Conservation (phyloP, 163 green algal species). For the Coccomyxa subellipsoidea region DNA sequence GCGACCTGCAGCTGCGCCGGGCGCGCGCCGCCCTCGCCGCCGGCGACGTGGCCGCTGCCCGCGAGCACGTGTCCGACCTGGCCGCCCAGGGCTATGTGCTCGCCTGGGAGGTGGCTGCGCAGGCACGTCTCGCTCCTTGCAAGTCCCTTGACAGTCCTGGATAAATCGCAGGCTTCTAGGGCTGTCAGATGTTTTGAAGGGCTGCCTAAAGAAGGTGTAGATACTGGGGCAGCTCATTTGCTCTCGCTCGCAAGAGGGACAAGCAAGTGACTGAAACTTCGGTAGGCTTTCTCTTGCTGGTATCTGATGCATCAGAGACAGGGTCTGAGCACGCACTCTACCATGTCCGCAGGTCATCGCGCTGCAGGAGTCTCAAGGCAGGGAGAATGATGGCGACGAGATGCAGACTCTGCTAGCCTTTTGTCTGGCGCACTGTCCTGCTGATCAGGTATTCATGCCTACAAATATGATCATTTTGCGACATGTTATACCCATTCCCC, state of each 20-base stretch:
- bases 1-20: neutral
- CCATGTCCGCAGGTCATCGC: neutral
- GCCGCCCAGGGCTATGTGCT: neutral
- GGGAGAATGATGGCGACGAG: neutral
- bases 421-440: conserved; percentile 8
- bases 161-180: too few species aligned
- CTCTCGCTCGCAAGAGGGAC: too few species aligned
- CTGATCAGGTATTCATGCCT: neutral
- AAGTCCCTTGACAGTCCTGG: too few species aligned
- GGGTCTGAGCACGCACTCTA: neutral
- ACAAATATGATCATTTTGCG: neutral
- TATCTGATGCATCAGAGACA: neutral
- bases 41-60: neutral
- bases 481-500: too few species aligned
- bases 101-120: conserved; percentile 3
- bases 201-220: too few species aligned
- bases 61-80: neutral
- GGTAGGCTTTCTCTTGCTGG: neutral
- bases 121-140: neutral
- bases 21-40: neutral
- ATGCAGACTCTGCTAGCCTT: neutral
- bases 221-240: too few species aligned
- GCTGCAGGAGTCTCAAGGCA: neutral
- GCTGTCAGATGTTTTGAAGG: too few species aligned
- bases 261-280: too few species aligned